A percentile compares a stretch with the other conserved stretches of the same genome.
These are phyloP conservation scores for Nakataea oryzae DNA, from an alignment of 2,329 filamentous ascomycete species.

Conservation along the genomic window DNA sequence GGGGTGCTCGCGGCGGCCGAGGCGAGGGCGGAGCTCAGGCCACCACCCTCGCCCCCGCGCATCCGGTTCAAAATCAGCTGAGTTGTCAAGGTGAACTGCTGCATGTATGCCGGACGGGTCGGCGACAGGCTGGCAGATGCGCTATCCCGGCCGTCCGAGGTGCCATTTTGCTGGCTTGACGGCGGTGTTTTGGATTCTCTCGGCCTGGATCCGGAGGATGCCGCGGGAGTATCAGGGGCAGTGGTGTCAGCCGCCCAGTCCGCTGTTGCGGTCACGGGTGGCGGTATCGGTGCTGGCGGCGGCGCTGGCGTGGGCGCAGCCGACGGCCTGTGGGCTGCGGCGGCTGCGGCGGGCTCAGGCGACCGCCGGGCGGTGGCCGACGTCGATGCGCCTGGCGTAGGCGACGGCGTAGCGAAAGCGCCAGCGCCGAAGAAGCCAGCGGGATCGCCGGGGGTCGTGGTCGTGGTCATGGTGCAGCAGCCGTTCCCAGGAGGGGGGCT, in stretches of 20 bases:
- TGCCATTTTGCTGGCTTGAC: not conserved
- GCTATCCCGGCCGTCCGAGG: no score
- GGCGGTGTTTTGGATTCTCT: not conserved
- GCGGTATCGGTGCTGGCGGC: not conserved
- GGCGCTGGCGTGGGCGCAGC: not conserved
- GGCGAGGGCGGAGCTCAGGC: slow-evolving; percentile 22
- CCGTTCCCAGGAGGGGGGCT: not conserved
- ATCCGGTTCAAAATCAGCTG: slow-evolving; percentile 29
- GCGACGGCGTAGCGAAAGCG: no score
- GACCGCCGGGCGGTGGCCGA: no score
- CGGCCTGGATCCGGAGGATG: not conserved
- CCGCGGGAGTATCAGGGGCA: not conserved
- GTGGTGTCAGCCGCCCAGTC: not conserved
- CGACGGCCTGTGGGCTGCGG: not conserved
- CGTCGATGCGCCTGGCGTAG: no score
- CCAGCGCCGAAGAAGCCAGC: not conserved
- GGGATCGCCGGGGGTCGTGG: not conserved
- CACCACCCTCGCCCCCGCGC: slow-evolving; percentile 19
- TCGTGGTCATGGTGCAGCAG: not conserved
- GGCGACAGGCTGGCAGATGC: slow-evolving; percentile 2
- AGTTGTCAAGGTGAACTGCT: slow-evolving; percentile 22
- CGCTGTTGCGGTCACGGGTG: not conserved
- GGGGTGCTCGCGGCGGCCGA: slow-evolving; percentile 16
- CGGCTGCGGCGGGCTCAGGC: not conserved
- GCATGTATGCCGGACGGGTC: slow-evolving; percentile 13